Conservation (phyloP, 176 grass and related monocot species). For the Carex pumila region DNA sequence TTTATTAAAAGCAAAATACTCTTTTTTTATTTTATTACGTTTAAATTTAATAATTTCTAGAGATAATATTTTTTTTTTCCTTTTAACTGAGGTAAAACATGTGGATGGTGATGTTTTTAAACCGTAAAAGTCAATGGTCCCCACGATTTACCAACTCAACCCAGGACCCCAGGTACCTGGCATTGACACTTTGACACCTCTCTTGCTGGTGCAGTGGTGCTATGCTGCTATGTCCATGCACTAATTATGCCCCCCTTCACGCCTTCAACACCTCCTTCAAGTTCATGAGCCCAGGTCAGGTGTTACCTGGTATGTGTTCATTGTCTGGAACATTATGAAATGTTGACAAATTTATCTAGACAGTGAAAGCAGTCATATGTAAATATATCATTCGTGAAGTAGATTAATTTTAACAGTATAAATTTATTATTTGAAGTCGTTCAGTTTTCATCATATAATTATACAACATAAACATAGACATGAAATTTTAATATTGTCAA, state of each 20-base stretch:
- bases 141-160: neutral
- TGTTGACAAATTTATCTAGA: neutral
- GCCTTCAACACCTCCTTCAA: conserved; percentile 5
- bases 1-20: too few species aligned
- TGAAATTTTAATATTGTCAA: neutral
- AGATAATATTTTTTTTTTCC: too few species aligned
- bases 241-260: conserved; percentile 5
- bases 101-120: neutral
- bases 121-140: neutral
- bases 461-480: too few species aligned
- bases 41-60: too few species aligned
- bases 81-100: neutral
- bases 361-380: too few species aligned
- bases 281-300: neutral
- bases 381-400: too few species aligned
- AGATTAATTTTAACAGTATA: too few species aligned
- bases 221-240: neutral
- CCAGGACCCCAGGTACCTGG: neutral
- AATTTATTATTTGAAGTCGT: too few species aligned
- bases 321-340: neutral
- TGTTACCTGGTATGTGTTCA: neutral
- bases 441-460: too few species aligned
- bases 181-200: neutral
- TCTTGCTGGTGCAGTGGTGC: neutral
- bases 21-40: too few species aligned